Evolutionary conservation across 768 basidiomycete genomes (phyloP), one percentile per base, ranked within the genome.

Genomic region (Rhodocollybia butyracea): DNA sequence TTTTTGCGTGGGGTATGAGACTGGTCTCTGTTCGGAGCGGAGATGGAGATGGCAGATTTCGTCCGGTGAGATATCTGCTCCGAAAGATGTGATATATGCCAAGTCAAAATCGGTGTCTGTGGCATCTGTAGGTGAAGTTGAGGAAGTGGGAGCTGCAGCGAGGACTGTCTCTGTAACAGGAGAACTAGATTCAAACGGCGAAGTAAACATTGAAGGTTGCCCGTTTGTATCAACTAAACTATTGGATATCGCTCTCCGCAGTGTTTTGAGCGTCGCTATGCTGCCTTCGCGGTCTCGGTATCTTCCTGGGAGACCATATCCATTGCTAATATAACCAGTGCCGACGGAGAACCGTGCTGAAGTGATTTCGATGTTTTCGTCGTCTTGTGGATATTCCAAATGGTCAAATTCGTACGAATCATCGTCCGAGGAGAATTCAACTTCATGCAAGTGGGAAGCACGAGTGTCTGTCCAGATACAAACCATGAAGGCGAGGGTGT

Each of bases 211-310:
- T 2, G 48, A 34, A 11, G 32, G 31, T 15, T 31, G n/a, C 15
- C 17, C 5, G 13, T 31, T 22, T 13, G 21, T 30, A 5, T 50
- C 48, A 15, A 24, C 6, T 40, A 40, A 4, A 21, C 21, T 15
- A 10, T 22, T 50, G n/a, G 6, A 6, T 17, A 19, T 13, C 5
- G 39, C 39, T 59, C 79, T 76, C 62, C 84, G 87, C 21, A 79
- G 78, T 19, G 84, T 74, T 51, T 85, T 78, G n/a, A 84, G 64
- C 11, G 84, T 85, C 38, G 76, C 73, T 32, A 81, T 64, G 62
- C 81, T 84, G 55, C 77, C 80, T 63, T 86, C 86, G 41, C 83
- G 73, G 54, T 80, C 76, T 31, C 81, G 75, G 64, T 61, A 34
- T 34, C 50, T 21, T 34, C 56, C 45, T 61, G 64, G 3, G 51